Conservation (phyloP, 2,329 filamentous ascomycete species). For the Cladosporium austrohemisphaericum region DNA sequence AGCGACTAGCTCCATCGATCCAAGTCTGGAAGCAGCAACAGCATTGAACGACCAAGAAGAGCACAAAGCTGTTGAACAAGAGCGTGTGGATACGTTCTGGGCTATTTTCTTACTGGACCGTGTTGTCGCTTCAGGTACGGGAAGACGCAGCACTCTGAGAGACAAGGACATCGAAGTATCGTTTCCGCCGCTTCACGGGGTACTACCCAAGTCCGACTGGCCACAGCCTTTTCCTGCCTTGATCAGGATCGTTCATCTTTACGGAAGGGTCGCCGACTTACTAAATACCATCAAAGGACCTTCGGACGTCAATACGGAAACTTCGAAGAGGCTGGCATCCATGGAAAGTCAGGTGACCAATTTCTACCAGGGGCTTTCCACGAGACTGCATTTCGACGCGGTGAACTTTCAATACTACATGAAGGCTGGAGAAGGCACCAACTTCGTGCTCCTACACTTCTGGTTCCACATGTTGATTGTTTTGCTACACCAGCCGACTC, state of each 20-base stretch:
- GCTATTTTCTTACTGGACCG: conserved; percentile 83
- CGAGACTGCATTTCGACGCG: conserved; percentile 75
- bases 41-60: conserved; percentile 33
- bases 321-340: conserved; percentile 65
- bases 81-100: conserved; percentile 85
- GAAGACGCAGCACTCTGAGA: conserved; percentile 74
- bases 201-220: conserved; percentile 57
- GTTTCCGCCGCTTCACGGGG: conserved; percentile 57
- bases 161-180: conserved; percentile 81
- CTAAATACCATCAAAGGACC: conserved; percentile 75
- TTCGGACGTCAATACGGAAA: conserved; percentile 71
- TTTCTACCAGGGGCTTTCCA: conserved; percentile 70
- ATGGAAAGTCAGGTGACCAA: conserved; percentile 77
- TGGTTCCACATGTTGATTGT: conserved; percentile 89
- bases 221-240: conserved; percentile 76
- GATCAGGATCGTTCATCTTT: conserved; percentile 79
- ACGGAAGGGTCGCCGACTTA: conserved; percentile 78
- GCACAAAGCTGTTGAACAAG: conserved; percentile 68
- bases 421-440: conserved; percentile 74
- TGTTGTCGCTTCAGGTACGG: conserved; percentile 82
- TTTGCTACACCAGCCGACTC: conserved; percentile 75
- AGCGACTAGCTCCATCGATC: conserved; percentile 35
- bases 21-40: background rate
- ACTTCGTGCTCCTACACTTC: conserved; percentile 80
- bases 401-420: conserved; percentile 83